Percentiles rank a stretch among this genome's conserved stretches.
Evolutionary conservation across 192 early-diverging fungal genomes (phyloP).

Genomic region (Linnemannia elongata): DNA sequence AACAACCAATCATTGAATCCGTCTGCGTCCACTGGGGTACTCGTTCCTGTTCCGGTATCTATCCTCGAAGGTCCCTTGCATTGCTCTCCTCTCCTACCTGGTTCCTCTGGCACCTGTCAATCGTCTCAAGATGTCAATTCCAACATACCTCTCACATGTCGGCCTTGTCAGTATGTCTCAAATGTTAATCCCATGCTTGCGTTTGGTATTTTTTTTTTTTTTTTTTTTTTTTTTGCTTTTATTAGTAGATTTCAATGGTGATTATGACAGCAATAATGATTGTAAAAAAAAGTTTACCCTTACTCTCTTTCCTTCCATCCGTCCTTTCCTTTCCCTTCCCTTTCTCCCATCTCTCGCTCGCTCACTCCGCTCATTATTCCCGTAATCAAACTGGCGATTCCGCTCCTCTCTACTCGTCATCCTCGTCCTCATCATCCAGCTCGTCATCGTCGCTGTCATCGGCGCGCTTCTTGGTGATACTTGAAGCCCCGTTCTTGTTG

Average conservation of each 20-base stretch:
- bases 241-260: neutral
- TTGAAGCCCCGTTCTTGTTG: constrained; percentile 29
- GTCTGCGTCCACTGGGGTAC: neutral
- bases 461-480: constrained; percentile 27
- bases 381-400: neutral
- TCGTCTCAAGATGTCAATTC: neutral
- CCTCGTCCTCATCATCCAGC: constrained; percentile 50
- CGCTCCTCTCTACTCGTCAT: constrained; percentile 27
- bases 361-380: constrained; percentile 15
- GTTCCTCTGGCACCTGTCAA: neutral
- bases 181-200: too few species aligned
- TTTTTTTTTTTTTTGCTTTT: neutral
- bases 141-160: neutral
- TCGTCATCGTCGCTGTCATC: constrained; percentile 46
- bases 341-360: neutral
- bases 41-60: neutral
- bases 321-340: neutral
- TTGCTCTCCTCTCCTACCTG: neutral
- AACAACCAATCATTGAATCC: neutral
- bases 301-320: neutral
- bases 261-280: neutral
- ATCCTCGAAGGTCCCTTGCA: neutral
- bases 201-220: too few species aligned
- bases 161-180: neutral
- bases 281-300: neutral